Evolutionary conservation across 306 rosid genomes (phyloP).

Genomic region (Quercus agrifolia): DNA sequence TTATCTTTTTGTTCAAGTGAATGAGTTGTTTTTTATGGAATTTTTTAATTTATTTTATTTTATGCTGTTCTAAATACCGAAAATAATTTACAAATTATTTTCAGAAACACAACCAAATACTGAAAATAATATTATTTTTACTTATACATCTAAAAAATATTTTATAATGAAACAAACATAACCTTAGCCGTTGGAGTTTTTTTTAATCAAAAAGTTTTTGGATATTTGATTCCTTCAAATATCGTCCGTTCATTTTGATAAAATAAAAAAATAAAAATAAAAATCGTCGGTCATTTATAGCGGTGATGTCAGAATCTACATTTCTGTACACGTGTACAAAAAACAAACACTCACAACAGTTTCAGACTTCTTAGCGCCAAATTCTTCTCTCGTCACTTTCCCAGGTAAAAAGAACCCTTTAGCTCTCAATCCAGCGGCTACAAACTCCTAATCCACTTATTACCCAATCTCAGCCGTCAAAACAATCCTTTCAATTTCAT

Average conservation of each 20-base stretch:
- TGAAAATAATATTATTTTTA: no score
- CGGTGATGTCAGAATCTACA: neutral
- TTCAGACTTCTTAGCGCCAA: conserved; percentile 64
- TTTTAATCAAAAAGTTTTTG: neutral
- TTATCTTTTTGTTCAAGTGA: no score
- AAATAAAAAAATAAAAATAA: no score
- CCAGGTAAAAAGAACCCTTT: conserved; percentile 2
- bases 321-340: conserved; percentile 37
- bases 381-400: conserved; percentile 29
- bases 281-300: no score
- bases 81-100: no score
- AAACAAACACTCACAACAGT: neutral
- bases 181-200: no score
- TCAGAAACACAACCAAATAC: no score
- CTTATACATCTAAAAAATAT: no score
- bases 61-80: no score
- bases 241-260: neutral
- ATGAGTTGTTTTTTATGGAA: no score
- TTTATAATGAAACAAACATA: no score
- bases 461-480: conserved; percentile 17
- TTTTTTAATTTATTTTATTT: no score
- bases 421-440: conserved; percentile 37
- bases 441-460: neutral
- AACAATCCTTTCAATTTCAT: neutral
- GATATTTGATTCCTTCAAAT: conserved; percentile 16